Evolutionary conservation across 75 land plant species (phyloP).

Genomic region (Larix kaempferi): DNA sequence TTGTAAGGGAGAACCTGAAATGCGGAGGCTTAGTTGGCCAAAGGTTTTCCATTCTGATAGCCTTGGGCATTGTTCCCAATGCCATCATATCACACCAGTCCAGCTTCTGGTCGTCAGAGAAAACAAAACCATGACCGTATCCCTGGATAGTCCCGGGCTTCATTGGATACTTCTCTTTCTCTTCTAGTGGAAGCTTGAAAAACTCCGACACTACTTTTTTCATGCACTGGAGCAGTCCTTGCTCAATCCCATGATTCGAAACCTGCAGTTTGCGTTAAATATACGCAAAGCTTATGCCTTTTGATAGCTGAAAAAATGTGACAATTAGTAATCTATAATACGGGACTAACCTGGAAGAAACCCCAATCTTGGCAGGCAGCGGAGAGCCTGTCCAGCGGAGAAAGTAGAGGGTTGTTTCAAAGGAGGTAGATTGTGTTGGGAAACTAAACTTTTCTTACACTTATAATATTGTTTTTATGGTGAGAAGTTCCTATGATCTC

Average conservation of each 20-base stretch:
- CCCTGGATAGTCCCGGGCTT: conserved; percentile 55
- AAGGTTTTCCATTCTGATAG: conserved; percentile 40
- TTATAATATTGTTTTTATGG: too few relatives aligned
- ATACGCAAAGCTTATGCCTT: too few relatives aligned
- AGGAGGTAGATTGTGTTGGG: too few relatives aligned
- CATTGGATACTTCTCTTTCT: conserved; percentile 65
- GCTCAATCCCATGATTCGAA: conserved; percentile 52
- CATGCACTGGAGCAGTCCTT: conserved; percentile 24
- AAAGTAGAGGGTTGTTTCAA: too few relatives aligned
- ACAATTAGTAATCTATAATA: not conserved
- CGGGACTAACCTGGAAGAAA: conserved; percentile 21
- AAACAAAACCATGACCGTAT: conserved; percentile 63
- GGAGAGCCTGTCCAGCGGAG: conserved; percentile 23
- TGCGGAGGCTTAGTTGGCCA: conserved; percentile 33
- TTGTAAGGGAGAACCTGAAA: conserved; percentile 26
- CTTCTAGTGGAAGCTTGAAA: conserved; percentile 55
- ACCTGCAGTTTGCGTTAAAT: conserved; percentile 21
- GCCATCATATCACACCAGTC: conserved; percentile 81
- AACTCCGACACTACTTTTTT: conserved; percentile 48
- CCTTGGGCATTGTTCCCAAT: conserved; percentile 39
- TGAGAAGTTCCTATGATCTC: too few relatives aligned
- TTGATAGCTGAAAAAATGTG: too few relatives aligned
- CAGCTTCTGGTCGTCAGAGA: conserved; percentile 62
- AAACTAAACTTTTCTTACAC: too few relatives aligned
- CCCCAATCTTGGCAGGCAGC: conserved; percentile 30